Base-by-base conservation (phyloP, 192 early-diverging fungal species). In the Mycoemilia scoparia region DNA sequence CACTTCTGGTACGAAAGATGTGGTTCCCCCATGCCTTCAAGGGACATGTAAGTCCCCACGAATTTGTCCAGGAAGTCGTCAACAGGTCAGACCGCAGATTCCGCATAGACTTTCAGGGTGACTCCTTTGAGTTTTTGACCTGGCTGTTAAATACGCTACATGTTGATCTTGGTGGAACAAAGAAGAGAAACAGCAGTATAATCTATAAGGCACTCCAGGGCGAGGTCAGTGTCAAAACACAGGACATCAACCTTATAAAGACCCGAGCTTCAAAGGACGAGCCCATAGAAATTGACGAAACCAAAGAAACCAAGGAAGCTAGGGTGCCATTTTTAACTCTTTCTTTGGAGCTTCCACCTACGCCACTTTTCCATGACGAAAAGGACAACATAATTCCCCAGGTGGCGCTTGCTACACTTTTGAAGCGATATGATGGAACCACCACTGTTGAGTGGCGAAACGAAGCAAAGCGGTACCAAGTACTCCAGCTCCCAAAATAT, bases 141-240 rank as follows among this genome's bases (percentile, higher is more conserved):
- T 97, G 93, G 93, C 74, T 95, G 26, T 60, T 97, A 27, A 95
- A 97, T 48, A 59, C 76, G 9, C 34, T 97, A 34, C 93, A 97
- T 45, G 59, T 53, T 11, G 87, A 80, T 30, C 58, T 97, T 12
- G 82, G 81, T 15, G 87, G 87, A 7, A 70, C 70, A 7, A 73
- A 57, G 39, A 91, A 87, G 42, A 49, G 49, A 26, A 51, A 61
- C 16, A 76, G 71, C 39, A 87, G 81, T 52, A 64, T 86, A 24
- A 70, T 97, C 2, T 78, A 89, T 47, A 40, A 68, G 23, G 69
- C 74, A 6, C 87, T 97, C 37, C 85, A 87, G 45, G 93, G 93
- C 15, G 73, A 88, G 22, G 49, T 97, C 0, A 55, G 54, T 11
- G 67, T 90, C 6, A 71, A 82, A 36, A 66, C 67, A 4, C 83